phyloP scores from a whole-genome alignment of 805 yeast species.

The Nakazawaea wyomingensis region DNA sequence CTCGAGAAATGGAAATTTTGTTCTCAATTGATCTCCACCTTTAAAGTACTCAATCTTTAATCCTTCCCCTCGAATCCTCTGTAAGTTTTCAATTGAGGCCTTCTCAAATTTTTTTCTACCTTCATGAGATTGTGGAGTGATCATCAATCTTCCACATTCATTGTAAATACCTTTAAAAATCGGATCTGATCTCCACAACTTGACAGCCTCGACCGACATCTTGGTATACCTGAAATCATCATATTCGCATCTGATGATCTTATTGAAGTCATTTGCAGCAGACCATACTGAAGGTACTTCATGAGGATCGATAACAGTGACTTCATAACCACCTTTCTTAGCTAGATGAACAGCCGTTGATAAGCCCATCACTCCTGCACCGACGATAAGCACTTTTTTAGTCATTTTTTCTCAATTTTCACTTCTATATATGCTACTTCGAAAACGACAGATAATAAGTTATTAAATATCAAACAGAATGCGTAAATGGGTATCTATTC shows the following conservation, averaged over 20 bases:
- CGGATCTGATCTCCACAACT: slow-evolving; percentile 32
- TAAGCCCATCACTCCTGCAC: slow-evolving; percentile 43
- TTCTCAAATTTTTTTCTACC: slow-evolving; percentile 35
- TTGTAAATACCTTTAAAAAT: slow-evolving; percentile 28
- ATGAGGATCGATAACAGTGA: slow-evolving; percentile 34
- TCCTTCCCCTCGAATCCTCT: slow-evolving; percentile 23
- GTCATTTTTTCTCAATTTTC: slow-evolving; percentile 19
- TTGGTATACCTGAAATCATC: slow-evolving; percentile 35
- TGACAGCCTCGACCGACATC: slow-evolving; percentile 40
- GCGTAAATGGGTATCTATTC: no score
- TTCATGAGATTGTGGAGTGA: slow-evolving; percentile 28
- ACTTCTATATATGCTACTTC: no score
- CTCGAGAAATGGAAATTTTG: slow-evolving; percentile 17
- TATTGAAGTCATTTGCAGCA: slow-evolving; percentile 45
- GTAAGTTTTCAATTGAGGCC: slow-evolving; percentile 30
- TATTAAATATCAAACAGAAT: no score
- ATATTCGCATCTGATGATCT: slow-evolving; percentile 45
- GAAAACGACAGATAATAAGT: no score
- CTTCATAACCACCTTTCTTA: slow-evolving; percentile 23
- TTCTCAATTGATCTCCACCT: slow-evolving; percentile 28
- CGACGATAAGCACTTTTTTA: slow-evolving; percentile 21
- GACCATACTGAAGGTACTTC: slow-evolving; percentile 40
- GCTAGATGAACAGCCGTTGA: slow-evolving; percentile 36
- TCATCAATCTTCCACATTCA: slow-evolving; percentile 37
- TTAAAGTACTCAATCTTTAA: slow-evolving; percentile 22